Evolutionary conservation across 768 basidiomycete genomes (phyloP).

Genomic region (Saitozyma podzolica): DNA sequence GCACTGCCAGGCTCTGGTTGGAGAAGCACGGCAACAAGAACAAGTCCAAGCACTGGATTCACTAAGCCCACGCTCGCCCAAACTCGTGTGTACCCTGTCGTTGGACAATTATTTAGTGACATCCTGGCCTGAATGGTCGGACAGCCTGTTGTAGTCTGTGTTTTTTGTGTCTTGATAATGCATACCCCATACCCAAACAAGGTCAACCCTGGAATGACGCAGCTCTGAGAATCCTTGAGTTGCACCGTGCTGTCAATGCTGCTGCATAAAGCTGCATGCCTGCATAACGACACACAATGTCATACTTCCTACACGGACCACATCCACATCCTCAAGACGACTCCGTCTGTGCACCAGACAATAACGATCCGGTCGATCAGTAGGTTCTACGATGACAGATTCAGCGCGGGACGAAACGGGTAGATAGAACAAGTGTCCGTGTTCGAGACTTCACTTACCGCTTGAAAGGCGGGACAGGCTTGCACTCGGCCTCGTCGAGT

Average conservation of each 20-base stretch:
- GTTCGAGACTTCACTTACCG: slow-evolving; percentile 13
- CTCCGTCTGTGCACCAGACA: not conserved
- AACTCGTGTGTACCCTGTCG: too few relatives aligned
- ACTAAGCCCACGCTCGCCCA: too few relatives aligned
- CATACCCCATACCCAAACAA: not conserved
- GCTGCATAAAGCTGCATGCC: not conserved
- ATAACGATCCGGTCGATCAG: not conserved
- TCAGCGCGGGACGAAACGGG: too few relatives aligned
- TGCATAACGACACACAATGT: not conserved
- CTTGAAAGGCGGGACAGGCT: slow-evolving; percentile 95
- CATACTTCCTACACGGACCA: not conserved
- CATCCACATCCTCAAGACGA: slow-evolving; percentile 1
- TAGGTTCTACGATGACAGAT: slow-evolving; percentile 4
- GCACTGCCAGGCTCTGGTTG: too few relatives aligned
- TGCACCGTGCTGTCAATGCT: not conserved
- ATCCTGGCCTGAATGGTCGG: too few relatives aligned
- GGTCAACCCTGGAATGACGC: not conserved
- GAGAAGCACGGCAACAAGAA: too few relatives aligned
- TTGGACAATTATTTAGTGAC: too few relatives aligned
- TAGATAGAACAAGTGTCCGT: too few relatives aligned
- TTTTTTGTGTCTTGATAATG: not conserved
- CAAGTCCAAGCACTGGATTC: too few relatives aligned
- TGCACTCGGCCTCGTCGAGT: slow-evolving; percentile 95
- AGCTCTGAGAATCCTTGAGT: not conserved
- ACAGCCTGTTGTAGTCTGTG: too few relatives aligned